phyloP scores from a whole-genome alignment of 2,329 filamentous ascomycete genomes.

The Fusarium cyanostomum region DNA sequence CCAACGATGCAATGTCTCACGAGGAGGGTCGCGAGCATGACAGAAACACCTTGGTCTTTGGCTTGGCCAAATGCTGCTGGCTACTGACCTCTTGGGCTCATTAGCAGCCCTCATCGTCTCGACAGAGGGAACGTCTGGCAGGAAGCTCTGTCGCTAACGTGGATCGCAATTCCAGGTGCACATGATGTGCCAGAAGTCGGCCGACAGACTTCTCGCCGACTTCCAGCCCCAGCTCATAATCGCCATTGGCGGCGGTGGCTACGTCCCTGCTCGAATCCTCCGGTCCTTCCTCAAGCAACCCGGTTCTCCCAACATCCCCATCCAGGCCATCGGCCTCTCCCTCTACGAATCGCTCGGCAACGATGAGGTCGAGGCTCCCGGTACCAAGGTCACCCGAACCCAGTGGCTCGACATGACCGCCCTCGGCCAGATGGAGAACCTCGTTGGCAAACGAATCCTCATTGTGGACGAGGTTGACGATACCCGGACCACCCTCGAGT shows the following conservation, averaged over 20 bases:
- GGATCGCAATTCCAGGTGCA: constrained; percentile 73
- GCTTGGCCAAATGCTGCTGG: background rate
- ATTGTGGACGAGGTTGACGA: constrained; percentile 79
- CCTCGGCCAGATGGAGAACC: constrained; percentile 73
- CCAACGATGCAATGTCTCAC: constrained; percentile 8
- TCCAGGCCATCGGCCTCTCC: constrained; percentile 97
- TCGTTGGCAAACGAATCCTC: constrained; percentile 44
- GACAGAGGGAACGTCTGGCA: background rate
- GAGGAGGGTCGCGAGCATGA: background rate
- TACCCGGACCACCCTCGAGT: constrained; percentile 92
- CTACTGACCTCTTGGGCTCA: background rate
- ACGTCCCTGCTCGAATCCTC: constrained; percentile 95
- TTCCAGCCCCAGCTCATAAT: constrained; percentile 97
- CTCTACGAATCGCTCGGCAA: constrained; percentile 87
- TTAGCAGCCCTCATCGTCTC: background rate
- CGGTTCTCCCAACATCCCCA: constrained; percentile 92
- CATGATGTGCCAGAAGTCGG: constrained; percentile 92
- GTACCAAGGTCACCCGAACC: constrained; percentile 94
- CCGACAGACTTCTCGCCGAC: constrained; percentile 80
- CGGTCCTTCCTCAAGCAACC: constrained; percentile 95
- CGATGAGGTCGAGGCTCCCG: constrained; percentile 71
- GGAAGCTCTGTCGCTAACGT: constrained; percentile 24
- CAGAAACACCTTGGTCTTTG: background rate
- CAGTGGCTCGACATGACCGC: constrained; percentile 96
- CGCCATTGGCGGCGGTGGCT: constrained; percentile 96